Evolutionary conservation across 2,329 filamentous ascomycete species (phyloP), one percentile per base, ranked within the genome.

Genomic region (Penicillium sp.): DNA sequence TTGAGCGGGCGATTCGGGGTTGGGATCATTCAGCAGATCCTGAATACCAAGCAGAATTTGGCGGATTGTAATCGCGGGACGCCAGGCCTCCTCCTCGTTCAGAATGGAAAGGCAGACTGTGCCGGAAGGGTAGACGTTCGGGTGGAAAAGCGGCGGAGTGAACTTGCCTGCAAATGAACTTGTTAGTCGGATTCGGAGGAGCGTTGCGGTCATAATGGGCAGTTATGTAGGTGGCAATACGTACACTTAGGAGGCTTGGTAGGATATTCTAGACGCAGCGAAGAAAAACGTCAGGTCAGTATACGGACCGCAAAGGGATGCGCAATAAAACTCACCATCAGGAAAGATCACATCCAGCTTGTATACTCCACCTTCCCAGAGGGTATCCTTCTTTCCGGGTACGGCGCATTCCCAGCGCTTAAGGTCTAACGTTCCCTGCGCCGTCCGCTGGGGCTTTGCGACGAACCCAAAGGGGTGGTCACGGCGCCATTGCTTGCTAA

Each of bases 401-500:
- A 99, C 90, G 44, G 93, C 93, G 70, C 95, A 98, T 68, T 98
- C 93, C 95, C 95, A 99, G 63, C 87, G 85, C 83, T 97, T 96
- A 62, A 99, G 82, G 71, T 99, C 95, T 52, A 98, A 84, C 1
- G 91, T 86, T 54, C 92, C 93, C 64, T 91, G 84, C 19, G 87
- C 76, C 61, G 86, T 93, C 66, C 93, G 90, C 61, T 88, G 81
- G 13, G 96, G 95, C 72, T 93, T 91, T 24, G 95, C 95, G 75
- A 90, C 96, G 80, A 99, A 99, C 60, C 95, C 95, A 71, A 99
- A 99, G 0, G 96, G 96, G 71, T 99, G 95, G 68, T 99, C 93
- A 72, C 88, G 88, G 64, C 95, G 88, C 95, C 95, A 99, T 79
- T 96, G 91, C 79, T 96, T 98, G 62, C 93, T 96, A 67, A 0